A percentile compares a stretch with the other conserved stretches of the same genome.
Evolutionary conservation across 202 grass and related monocot species (phyloP).

Genomic region (Dendrocalamus latiflorus): DNA sequence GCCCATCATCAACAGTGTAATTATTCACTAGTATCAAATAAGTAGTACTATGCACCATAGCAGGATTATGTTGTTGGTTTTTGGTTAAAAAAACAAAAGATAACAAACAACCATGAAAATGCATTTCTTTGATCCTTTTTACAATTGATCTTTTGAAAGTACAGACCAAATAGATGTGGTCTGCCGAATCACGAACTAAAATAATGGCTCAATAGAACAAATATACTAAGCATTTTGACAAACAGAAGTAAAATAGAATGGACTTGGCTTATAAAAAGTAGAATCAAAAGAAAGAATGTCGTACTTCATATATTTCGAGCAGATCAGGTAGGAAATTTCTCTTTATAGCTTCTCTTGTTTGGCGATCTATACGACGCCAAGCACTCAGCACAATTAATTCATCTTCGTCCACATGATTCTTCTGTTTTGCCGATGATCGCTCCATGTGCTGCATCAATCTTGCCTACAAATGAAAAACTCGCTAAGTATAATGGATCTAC

Average conservation of each 20-base stretch:
- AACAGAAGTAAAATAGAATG: background rate
- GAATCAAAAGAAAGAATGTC: background rate
- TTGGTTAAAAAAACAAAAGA: background rate
- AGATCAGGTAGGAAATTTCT: slow-evolving; percentile 59
- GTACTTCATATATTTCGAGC: slow-evolving; percentile 37
- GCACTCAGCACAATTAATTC: slow-evolving; percentile 56
- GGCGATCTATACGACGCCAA: slow-evolving; percentile 65
- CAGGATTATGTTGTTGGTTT: background rate
- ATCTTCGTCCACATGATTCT: slow-evolving; percentile 38
- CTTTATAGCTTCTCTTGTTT: slow-evolving; percentile 64
- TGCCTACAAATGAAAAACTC: slow-evolving; percentile 32
- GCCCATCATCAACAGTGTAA: background rate
- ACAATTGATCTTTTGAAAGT: background rate
- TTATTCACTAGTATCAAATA: background rate
- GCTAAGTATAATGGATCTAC: background rate
- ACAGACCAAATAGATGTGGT: background rate
- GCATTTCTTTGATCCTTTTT: background rate
- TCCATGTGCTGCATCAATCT: slow-evolving; percentile 49
- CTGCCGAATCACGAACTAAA: background rate
- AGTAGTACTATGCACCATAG: background rate
- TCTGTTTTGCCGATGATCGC: slow-evolving; percentile 35
- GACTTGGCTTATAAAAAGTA: background rate
- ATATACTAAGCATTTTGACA: background rate
- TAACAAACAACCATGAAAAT: background rate
- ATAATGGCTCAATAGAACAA: background rate